Conservation (phyloP, 805 yeast genomes). For the Kuraishia piskuri region DNA sequence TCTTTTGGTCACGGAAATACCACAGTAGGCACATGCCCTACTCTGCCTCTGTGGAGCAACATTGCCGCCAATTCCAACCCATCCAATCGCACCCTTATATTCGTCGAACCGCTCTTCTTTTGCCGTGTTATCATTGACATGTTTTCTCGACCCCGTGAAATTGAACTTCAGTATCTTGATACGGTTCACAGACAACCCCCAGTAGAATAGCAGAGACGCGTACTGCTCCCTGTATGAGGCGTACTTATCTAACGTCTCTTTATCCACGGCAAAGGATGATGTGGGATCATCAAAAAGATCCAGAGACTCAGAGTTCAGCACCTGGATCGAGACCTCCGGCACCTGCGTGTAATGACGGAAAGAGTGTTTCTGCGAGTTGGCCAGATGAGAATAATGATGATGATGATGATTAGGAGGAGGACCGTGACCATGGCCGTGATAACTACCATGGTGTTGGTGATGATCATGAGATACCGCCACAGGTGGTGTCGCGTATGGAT, state of each 20-base stretch:
- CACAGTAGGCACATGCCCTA: slow-evolving; percentile 60
- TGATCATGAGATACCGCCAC: neutral
- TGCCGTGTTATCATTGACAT: slow-evolving; percentile 8
- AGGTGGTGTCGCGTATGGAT: neutral
- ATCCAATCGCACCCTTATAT: slow-evolving; percentile 29
- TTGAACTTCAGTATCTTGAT: slow-evolving; percentile 72
- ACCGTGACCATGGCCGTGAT: neutral
- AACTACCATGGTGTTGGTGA: neutral
- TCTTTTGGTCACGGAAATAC: slow-evolving; percentile 46
- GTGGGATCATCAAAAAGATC: slow-evolving; percentile 36
- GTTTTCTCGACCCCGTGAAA: slow-evolving; percentile 16
- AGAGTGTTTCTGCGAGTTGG: neutral
- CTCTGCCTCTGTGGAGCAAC: slow-evolving; percentile 2
- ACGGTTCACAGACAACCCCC: slow-evolving; percentile 81
- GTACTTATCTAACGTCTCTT: slow-evolving; percentile 27
- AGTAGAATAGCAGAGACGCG: slow-evolving; percentile 64
- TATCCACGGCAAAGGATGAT: slow-evolving; percentile 30
- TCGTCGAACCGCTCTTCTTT: slow-evolving; percentile 19
- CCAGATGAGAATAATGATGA: neutral
- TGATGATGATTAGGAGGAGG: too few species aligned
- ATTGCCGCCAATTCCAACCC: neutral
- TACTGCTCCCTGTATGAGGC: slow-evolving; percentile 52
- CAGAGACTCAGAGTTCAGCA: slow-evolving; percentile 34
- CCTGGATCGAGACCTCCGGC: slow-evolving; percentile 30
- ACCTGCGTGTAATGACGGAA: neutral